These are phyloP conservation scores for Chenopodium quinoa DNA, from an alignment of 148 eudicot species.

Conservation along the genomic window DNA sequence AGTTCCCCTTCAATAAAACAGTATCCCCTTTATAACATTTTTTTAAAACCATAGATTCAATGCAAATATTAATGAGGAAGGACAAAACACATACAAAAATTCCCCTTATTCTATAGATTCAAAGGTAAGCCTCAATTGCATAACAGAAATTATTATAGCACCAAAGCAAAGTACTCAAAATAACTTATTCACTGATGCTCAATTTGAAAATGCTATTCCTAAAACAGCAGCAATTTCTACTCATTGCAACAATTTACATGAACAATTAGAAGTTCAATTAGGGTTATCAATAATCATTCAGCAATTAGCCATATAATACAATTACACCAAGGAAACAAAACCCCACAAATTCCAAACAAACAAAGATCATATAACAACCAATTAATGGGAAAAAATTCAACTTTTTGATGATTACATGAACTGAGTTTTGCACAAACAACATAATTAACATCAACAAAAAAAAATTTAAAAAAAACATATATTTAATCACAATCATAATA, in stretches of 20 bases:
- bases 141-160: too few relatives aligned
- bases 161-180: too few relatives aligned
- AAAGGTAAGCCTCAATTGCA: neutral
- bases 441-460: neutral
- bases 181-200: too few relatives aligned
- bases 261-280: neutral
- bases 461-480: too few relatives aligned
- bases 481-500: neutral
- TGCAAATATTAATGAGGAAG: neutral
- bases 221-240: conserved; percentile 2
- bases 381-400: neutral
- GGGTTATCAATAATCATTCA: neutral
- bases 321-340: neutral
- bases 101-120: neutral
- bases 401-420: neutral
- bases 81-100: neutral
- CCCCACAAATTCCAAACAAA: neutral
- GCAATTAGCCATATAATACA: neutral
- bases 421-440: conserved; percentile 9
- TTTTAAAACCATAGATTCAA: neutral
- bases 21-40: too few relatives aligned
- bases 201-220: neutral
- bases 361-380: neutral
- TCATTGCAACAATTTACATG: neutral
- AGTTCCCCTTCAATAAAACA: neutral